Evolutionary conservation across 164 flowering plant genomes (phyloP), one percentile per base, ranked within the genome.

Genomic region (Stephania japonica): DNA sequence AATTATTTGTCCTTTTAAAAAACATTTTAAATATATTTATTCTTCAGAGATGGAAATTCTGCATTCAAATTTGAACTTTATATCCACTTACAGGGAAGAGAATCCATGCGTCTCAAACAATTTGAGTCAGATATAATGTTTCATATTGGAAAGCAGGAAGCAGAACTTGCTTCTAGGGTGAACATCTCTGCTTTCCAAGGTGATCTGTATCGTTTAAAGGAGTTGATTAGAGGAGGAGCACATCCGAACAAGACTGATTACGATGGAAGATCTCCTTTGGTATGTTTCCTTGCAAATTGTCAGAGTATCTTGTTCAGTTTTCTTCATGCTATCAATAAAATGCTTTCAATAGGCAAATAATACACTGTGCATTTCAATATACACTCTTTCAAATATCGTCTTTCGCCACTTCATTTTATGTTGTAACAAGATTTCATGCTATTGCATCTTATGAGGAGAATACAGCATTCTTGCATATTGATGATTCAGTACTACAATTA

Each of bases 211-310:
- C 94, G 86, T 76, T 82, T 94, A 38, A 92, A 90, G 79, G 71
- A 84, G 74, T 80, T 94, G 73, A 78, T 94, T 65, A 81, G 90
- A 50, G 87, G 92, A 27, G 97, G 99, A 75, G 99, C 97, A 73
- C 94, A 92, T 86, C 97, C 96, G 1, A 89, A 84, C 42, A 90
- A 88, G 79, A 83, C 87, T 50, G 97, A 94, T 81, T 94, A 92
- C 81, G 91, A 92, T 83, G 97, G 96, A 78, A 85, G 99, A 75
- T 81, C 99, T 32, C 94, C 99, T n/a, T 79, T 94, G 97, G 97
- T 94, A 91, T 68, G 86, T 26, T 42, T 27, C 71, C 9, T 43
- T 13, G 53, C 61, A 3, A 50, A 47, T 70, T 44, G n/a, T 21
- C 42, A 56, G 25, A 24, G 11, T 65, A 23, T 69, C 63, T 63